These are phyloP conservation scores for Taxillus chinensis DNA, from an alignment of 164 flowering plant species.

Conservation along the genomic window DNA sequence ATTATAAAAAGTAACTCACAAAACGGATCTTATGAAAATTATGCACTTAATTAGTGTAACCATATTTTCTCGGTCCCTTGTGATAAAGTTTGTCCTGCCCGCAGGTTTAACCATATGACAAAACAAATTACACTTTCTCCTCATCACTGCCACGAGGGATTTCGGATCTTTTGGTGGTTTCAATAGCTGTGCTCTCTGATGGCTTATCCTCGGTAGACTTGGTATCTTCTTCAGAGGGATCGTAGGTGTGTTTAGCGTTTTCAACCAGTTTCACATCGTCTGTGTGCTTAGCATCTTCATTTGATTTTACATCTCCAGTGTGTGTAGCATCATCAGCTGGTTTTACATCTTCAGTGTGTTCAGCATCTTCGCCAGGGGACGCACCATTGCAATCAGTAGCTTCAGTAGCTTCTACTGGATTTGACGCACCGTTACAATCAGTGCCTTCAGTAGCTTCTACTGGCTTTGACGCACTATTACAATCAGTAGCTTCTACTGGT, in stretches of 20 bases:
- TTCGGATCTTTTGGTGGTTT: slow-evolving; percentile 9
- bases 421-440: slow-evolving; percentile 5
- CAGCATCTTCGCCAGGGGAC: too few relatives aligned
- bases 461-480: not conserved
- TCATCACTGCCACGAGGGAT: slow-evolving; percentile 3
- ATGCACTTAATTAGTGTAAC: not conserved
- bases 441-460: not conserved
- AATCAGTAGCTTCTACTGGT: slow-evolving; percentile 16
- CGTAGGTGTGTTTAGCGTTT: too few relatives aligned
- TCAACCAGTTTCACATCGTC: too few relatives aligned
- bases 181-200: slow-evolving; percentile 9
- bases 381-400: too few relatives aligned
- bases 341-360: too few relatives aligned
- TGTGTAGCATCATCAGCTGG: too few relatives aligned
- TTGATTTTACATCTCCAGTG: too few relatives aligned
- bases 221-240: not conserved
- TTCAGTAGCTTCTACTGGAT: too few relatives aligned
- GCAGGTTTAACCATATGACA: not conserved
- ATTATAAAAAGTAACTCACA: too few relatives aligned
- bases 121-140: slow-evolving; percentile 9
- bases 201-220: slow-evolving; percentile 10
- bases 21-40: not conserved
- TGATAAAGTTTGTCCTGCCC: not conserved
- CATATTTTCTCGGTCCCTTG: not conserved
- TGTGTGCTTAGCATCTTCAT: too few relatives aligned